Conservation (phyloP, 2,329 filamentous ascomycete genomes). For the Didymella lethalis region DNA sequence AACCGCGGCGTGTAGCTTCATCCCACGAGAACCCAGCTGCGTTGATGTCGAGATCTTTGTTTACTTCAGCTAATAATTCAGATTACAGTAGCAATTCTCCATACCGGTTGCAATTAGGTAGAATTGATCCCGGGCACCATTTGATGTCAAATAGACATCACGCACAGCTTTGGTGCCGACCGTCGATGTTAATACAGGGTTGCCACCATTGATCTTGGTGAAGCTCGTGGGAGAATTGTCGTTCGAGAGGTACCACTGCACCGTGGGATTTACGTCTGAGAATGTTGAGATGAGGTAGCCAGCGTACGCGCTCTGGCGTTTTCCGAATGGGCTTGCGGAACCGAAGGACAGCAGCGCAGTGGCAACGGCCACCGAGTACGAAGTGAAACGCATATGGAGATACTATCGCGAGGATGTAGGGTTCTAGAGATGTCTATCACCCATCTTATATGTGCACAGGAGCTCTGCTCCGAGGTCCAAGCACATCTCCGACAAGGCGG, state of each 20-base stretch:
- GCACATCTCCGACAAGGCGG: neutral
- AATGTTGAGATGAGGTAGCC: conserved; percentile 23
- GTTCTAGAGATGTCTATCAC: too few relatives aligned
- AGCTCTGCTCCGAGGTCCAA: neutral
- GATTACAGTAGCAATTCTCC: neutral
- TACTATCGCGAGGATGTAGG: neutral
- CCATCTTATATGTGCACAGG: neutral
- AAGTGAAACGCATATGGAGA: conserved; percentile 5
- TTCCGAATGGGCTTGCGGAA: neutral
- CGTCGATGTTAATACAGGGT: conserved; percentile 19
- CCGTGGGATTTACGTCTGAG: conserved; percentile 18
- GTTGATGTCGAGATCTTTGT: conserved; percentile 8
- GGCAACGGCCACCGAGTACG: neutral
- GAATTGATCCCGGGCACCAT: conserved; percentile 15
- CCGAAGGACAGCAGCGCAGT: conserved; percentile 3
- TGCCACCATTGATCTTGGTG: conserved; percentile 19
- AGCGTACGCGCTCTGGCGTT: conserved; percentile 6
- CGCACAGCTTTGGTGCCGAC: conserved; percentile 25
- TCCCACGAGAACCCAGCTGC: conserved; percentile 22
- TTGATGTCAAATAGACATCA: conserved; percentile 20
- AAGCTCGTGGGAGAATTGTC: conserved; percentile 21
- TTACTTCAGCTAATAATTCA: neutral
- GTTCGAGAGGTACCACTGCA: conserved; percentile 19
- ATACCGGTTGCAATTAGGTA: conserved; percentile 20
- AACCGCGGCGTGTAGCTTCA: conserved; percentile 17